Evolutionary conservation across 345 rosid species (phyloP), one percentile per base, ranked within the genome.

Genomic region (Aquilaria malaccensis): DNA sequence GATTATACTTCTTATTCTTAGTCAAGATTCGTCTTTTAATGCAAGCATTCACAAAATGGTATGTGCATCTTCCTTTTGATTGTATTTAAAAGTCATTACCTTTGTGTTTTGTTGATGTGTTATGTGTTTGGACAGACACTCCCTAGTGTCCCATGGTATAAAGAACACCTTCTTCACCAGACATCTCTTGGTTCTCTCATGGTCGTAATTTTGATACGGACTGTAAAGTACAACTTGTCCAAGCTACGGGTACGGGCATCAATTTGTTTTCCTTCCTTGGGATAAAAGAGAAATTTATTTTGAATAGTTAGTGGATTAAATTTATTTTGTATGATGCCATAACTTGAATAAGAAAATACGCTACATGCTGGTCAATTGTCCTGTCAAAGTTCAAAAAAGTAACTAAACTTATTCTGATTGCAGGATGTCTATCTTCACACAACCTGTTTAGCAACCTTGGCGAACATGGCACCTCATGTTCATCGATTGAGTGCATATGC

Each of bases 401-500:
- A 37, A 37, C 7, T 37, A 37, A 37, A 13, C 15, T 51, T 57
- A 48, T 10, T 30, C 29, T 69, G 37, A 63, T 52, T 70, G 59
- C 89, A 94, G 99, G 99, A 94, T 83, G 95, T 94, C 50, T 94
- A 94, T 80, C 83, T 94, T 43, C 99, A 94, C 71, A 94, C 99
- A 53, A 94, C 93, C 64, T 90, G 99, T 77, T 79, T 94, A 31
- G 99, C 99, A 56, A 88, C 95, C 60, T 76, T 94, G 79, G 99
- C 97, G 67, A 94, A 94, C 83, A 94, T 90, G 95, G 99, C 97
- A 49, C 99, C 99, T 69, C 99, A 94, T 76, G 81, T 83, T 69
- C 89, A 90, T 74, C 96, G 82, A 37, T 76, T 94, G 81, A 94
- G 96, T 81, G 92, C 95, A 67, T 90, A 90, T 79, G 97, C 99